phyloP scores from a whole-genome alignment of 306 rosid species.

The Lithocarpus polystachyus region DNA sequence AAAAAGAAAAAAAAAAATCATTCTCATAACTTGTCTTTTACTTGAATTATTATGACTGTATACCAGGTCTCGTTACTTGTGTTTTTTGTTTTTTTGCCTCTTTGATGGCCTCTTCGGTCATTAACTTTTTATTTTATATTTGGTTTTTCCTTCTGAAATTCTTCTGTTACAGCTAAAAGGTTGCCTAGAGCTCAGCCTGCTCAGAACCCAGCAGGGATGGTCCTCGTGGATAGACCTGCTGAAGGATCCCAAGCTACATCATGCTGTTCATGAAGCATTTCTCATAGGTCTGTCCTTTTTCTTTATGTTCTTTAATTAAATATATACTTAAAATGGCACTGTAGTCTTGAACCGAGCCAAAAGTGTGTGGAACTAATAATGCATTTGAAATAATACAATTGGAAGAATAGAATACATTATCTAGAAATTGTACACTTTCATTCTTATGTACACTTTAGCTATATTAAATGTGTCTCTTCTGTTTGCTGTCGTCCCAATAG shows the following conservation, averaged over 20 bases:
- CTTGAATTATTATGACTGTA: background rate
- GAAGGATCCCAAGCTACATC: slow-evolving; percentile 54
- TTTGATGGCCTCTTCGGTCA: background rate
- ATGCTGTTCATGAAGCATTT: slow-evolving; percentile 45
- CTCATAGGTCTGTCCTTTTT: background rate
- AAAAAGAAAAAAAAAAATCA: background rate
- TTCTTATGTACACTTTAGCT: background rate
- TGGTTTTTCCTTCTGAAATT: slow-evolving; percentile 4
- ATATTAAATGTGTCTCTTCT: background rate
- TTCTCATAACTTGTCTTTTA: background rate
- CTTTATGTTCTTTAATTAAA: slow-evolving; percentile 26
- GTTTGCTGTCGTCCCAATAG: background rate
- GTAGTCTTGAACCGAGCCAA: background rate
- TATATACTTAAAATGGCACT: background rate
- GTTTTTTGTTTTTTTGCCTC: background rate
- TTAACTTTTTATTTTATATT: background rate
- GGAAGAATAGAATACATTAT: background rate
- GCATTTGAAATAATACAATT: background rate
- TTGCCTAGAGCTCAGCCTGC: slow-evolving; percentile 60
- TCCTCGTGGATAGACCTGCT: slow-evolving; percentile 56
- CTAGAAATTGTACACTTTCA: background rate
- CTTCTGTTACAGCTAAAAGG: slow-evolving; percentile 54
- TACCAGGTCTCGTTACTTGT: background rate
- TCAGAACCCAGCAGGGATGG: slow-evolving; percentile 65
- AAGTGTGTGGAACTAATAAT: slow-evolving; percentile 8